phyloP scores from a whole-genome alignment of 495 filamentous ascomycete species.

The Xylaria scruposa region DNA sequence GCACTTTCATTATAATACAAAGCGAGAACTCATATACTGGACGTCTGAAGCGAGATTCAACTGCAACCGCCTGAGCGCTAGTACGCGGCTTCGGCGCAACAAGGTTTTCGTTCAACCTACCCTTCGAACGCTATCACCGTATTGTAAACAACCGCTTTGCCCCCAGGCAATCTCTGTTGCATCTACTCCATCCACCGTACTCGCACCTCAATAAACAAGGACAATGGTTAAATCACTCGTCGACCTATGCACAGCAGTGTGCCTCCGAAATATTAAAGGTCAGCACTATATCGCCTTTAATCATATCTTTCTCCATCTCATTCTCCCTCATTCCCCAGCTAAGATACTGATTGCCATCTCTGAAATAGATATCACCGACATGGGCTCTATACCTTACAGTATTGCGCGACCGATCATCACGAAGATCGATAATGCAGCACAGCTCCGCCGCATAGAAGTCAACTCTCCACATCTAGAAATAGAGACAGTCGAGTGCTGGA shows the following conservation, averaged over 20 bases:
- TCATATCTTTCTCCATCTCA: constrained; percentile 22
- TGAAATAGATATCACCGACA: constrained; percentile 32
- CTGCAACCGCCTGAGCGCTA: background rate
- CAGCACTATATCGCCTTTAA: background rate
- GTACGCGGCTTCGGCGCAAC: background rate
- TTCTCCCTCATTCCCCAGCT: constrained; percentile 23
- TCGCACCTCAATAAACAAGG: background rate
- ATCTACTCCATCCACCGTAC: background rate
- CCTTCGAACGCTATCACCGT: background rate
- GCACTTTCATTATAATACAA: background rate
- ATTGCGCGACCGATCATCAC: constrained; percentile 36
- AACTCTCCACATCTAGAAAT: constrained; percentile 44
- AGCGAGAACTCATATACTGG: background rate
- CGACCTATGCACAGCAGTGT: constrained; percentile 41
- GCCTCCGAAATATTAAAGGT: constrained; percentile 41
- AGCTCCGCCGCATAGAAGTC: constrained; percentile 48
- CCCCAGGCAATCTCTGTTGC: background rate
- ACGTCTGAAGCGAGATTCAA: background rate
- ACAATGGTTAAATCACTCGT: constrained; percentile 46
- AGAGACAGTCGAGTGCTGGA: constrained; percentile 43
- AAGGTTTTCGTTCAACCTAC: background rate
- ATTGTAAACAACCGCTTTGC: background rate
- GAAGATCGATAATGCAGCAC: constrained; percentile 39
- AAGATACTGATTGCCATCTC: constrained; percentile 25
- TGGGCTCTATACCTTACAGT: constrained; percentile 30